Conservation (phyloP, 768 basidiomycete genomes). For the Psilocybe cubensis region DNA sequence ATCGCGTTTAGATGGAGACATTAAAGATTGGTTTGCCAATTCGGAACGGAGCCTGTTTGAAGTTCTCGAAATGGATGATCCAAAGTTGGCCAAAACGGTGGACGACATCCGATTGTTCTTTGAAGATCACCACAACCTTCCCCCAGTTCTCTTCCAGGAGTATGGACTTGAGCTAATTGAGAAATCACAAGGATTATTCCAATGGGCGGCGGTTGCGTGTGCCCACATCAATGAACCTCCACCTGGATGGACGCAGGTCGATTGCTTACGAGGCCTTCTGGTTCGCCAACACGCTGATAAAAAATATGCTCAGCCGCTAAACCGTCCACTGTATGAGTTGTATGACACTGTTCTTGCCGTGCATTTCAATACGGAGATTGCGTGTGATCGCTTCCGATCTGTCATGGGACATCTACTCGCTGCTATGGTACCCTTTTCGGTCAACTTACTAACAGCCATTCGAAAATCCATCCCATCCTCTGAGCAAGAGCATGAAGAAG, state of each 20-base stretch:
- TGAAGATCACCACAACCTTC: neutral
- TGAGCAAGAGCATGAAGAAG: neutral
- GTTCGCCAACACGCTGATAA: neutral
- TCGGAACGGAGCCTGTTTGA: neutral
- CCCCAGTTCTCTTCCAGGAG: neutral
- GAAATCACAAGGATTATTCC: neutral
- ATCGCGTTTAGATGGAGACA: neutral
- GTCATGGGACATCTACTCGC: neutral
- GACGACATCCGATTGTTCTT: neutral
- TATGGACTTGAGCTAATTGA: neutral
- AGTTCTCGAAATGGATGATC: neutral
- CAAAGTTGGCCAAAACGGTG: neutral
- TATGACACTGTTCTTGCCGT: neutral
- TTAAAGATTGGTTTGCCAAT: neutral
- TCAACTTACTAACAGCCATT: neutral
- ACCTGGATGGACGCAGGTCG: neutral
- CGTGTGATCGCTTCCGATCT: neutral
- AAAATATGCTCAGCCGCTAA: neutral
- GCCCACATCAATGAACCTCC: neutral
- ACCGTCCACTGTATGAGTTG: neutral
- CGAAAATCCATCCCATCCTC: neutral
- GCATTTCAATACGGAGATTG: neutral
- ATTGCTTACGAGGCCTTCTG: neutral
- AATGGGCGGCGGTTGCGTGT: conserved; percentile 1
- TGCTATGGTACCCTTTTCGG: neutral